Evolutionary conservation across 2,329 filamentous ascomycete species (phyloP).

Genomic region (Plenodomus lindquistii): DNA sequence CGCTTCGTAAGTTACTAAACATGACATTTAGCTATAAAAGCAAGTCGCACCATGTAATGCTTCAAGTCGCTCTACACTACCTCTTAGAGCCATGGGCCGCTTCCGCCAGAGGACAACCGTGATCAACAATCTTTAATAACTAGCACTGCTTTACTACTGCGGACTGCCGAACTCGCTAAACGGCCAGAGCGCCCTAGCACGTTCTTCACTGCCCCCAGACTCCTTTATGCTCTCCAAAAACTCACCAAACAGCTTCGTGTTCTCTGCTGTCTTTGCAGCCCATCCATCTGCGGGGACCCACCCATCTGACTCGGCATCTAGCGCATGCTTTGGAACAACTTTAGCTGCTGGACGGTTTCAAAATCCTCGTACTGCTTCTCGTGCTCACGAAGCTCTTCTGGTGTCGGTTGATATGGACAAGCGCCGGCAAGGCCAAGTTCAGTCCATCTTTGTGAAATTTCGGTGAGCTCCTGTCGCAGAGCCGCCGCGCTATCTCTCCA

Average conservation of each 20-base stretch:
- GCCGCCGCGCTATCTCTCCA: slow-evolving; percentile 48
- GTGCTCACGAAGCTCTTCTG: slow-evolving; percentile 30
- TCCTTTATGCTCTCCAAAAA: slow-evolving; percentile 31
- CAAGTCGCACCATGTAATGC: too few relatives aligned
- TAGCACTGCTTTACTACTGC: too few relatives aligned
- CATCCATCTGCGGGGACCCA: slow-evolving; percentile 42
- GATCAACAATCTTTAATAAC: too few relatives aligned
- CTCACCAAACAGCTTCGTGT: slow-evolving; percentile 33
- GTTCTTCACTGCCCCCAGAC: slow-evolving; percentile 34
- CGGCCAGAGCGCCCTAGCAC: slow-evolving; percentile 40
- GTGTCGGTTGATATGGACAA: slow-evolving; percentile 35
- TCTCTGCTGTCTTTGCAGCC: slow-evolving; percentile 33
- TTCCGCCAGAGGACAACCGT: too few relatives aligned
- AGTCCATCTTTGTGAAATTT: slow-evolving; percentile 40
- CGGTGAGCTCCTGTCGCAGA: slow-evolving; percentile 46
- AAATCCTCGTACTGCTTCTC: slow-evolving; percentile 36
- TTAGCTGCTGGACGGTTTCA: slow-evolving; percentile 36
- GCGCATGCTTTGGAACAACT: slow-evolving; percentile 29
- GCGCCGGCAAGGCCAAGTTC: slow-evolving; percentile 43
- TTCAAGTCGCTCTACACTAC: too few relatives aligned
- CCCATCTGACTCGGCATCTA: slow-evolving; percentile 39
- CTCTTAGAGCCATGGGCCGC: too few relatives aligned
- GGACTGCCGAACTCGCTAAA: slow-evolving; percentile 27
- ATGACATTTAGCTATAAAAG: too few relatives aligned
- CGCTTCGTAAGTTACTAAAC: too few relatives aligned